Percentiles rank a stretch among this genome's conserved stretches.
These are phyloP conservation scores for Epichloe brachyelytri DNA, from an alignment of 2,329 filamentous ascomycete species.

Conservation along the genomic window DNA sequence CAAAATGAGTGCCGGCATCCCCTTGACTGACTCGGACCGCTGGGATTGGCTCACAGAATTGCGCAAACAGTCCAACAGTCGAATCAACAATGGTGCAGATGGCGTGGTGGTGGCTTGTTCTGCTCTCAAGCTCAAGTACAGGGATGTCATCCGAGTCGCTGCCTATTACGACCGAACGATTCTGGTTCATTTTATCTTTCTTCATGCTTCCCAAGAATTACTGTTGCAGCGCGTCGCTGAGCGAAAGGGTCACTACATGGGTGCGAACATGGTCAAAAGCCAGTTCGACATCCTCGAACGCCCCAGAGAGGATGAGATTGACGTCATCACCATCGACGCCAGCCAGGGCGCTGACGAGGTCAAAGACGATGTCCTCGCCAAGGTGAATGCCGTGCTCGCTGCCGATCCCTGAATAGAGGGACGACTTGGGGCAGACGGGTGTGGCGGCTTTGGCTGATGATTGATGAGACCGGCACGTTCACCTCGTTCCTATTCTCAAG, in stretches of 20 bases:
- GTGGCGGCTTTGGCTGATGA: not conserved
- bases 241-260: conserved; percentile 87
- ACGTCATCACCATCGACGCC: conserved; percentile 61
- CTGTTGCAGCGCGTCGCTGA: conserved; percentile 62
- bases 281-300: conserved; percentile 83
- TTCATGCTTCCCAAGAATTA: conserved; percentile 63
- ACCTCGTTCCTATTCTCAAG: too few species aligned
- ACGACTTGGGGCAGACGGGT: not conserved
- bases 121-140: conserved; percentile 91
- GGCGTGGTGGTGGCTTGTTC: conserved; percentile 95
- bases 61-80: conserved; percentile 51
- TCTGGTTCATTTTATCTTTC: conserved; percentile 86
- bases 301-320: conserved; percentile 55
- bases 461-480: too few species aligned
- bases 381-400: conserved; percentile 40
- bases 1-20: conserved; percentile 78
- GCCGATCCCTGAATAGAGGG: conserved; percentile 9
- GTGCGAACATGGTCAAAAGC: conserved; percentile 85
- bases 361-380: conserved; percentile 43
- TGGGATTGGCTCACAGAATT: conserved; percentile 92
- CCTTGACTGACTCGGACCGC: conserved; percentile 82
- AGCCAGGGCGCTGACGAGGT: conserved; percentile 46
- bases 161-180: conserved; percentile 61
- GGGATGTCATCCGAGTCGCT: conserved; percentile 76
- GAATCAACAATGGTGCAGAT: conserved; percentile 41